These are phyloP conservation scores for Aspergillus tamarii DNA, from an alignment of 2,329 filamentous ascomycete species.

Conservation along the genomic window DNA sequence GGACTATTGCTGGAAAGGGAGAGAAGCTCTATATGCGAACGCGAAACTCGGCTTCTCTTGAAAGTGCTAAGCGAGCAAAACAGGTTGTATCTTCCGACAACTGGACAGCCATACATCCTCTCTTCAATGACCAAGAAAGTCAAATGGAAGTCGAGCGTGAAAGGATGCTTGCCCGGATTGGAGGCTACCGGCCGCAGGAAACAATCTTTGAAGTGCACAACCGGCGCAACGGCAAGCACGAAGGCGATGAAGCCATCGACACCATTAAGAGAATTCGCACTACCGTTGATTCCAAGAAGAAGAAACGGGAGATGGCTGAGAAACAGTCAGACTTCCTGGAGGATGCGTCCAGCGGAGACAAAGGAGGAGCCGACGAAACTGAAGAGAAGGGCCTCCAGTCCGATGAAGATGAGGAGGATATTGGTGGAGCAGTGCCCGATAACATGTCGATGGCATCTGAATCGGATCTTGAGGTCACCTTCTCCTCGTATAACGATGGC, in stretches of 20 bases:
- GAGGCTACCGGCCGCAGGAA: conserved; percentile 84
- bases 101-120: conserved; percentile 75
- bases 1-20: conserved; percentile 78
- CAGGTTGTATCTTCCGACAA: conserved; percentile 70
- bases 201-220: conserved; percentile 96
- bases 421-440: conserved; percentile 39
- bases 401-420: conserved; percentile 47
- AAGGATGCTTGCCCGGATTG: conserved; percentile 85
- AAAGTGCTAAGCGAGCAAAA: conserved; percentile 87
- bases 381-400: conserved; percentile 43
- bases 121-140: conserved; percentile 72
- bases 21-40: conserved; percentile 92
- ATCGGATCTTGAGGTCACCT: conserved; percentile 69
- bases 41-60: conserved; percentile 82
- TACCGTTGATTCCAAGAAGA: conserved; percentile 47
- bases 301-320: conserved; percentile 37
- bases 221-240: conserved; percentile 70
- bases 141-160: conserved; percentile 72
- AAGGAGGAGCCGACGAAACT: conserved; percentile 23
- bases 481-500: conserved; percentile 61
- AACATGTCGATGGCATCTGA: conserved; percentile 65
- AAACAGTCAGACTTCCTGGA: conserved; percentile 30
- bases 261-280: conserved; percentile 50
- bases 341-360: conserved; percentile 7
- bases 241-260: conserved; percentile 67